A percentile compares a stretch with the other conserved stretches of the same genome.
phyloP scores from a whole-genome alignment of 352 stramenopile genomes.

The Globisporangium viniferum region DNA sequence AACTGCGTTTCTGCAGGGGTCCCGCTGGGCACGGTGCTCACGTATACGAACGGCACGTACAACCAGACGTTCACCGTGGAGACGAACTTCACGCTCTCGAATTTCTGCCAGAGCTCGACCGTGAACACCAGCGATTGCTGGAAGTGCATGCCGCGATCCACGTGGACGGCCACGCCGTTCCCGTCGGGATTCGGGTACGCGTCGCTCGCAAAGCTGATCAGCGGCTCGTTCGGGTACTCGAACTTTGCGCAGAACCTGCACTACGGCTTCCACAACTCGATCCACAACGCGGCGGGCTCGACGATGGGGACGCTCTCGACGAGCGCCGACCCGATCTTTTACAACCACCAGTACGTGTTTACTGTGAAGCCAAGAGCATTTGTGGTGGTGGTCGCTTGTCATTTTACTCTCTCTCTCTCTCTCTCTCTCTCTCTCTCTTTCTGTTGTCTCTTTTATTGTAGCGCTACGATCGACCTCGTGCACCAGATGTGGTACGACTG shows the following conservation, averaged over 20 bases:
- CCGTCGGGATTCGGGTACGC: constrained; percentile 62
- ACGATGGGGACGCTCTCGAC: constrained; percentile 47
- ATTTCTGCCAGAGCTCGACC: constrained; percentile 56
- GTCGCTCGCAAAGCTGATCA: constrained; percentile 41
- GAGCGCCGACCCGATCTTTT: constrained; percentile 70
- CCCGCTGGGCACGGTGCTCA: constrained; percentile 1
- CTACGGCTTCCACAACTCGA: constrained; percentile 57
- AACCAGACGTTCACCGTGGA: constrained; percentile 9
- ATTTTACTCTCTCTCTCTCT: too few relatives aligned
- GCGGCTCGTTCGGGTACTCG: constrained; percentile 37
- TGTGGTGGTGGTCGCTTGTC: neutral
- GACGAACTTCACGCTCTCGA: constrained; percentile 24
- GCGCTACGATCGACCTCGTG: constrained; percentile 54
- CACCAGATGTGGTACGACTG: constrained; percentile 68
- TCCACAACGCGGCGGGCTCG: constrained; percentile 52
- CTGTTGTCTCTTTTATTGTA: constrained; percentile 12
- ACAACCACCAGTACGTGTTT: constrained; percentile 65
- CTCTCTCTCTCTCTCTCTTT: neutral
- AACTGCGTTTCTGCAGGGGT: constrained; percentile 23
- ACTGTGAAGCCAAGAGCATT: neutral
- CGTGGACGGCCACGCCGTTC: constrained; percentile 37
- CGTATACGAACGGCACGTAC: constrained; percentile 10
- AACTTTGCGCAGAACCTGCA: constrained; percentile 61
- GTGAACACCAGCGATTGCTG: constrained; percentile 30
- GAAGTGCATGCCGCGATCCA: constrained; percentile 49